Conservation (phyloP, 148 eudicot species). For the Cornus florida region DNA sequence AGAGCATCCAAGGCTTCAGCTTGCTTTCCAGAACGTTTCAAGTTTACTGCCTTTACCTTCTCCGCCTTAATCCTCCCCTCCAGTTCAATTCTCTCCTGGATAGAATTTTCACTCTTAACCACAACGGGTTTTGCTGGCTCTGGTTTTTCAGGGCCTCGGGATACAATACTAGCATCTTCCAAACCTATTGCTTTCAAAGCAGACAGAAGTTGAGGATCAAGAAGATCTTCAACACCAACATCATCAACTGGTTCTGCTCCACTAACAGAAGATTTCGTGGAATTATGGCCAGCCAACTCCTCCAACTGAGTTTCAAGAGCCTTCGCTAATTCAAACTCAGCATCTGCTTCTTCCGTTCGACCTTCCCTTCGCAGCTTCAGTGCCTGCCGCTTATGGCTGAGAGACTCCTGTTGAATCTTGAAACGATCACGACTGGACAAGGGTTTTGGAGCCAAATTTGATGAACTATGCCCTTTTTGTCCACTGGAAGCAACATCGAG, state of each 20-base stretch:
- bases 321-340: constrained; percentile 79
- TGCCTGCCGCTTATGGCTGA: constrained; percentile 75
- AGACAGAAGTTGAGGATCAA: constrained; percentile 87
- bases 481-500: no score
- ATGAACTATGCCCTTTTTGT: no score
- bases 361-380: constrained; percentile 90
- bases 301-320: constrained; percentile 78
- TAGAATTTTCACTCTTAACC: constrained; percentile 29
- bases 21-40: constrained; percentile 88
- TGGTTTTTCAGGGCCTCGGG: constrained; percentile 25
- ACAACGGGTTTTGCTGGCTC: constrained; percentile 35
- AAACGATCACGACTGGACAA: constrained; percentile 67
- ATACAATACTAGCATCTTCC: constrained; percentile 31
- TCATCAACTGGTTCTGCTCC: constrained; percentile 41
- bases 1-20: constrained; percentile 86
- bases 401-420: constrained; percentile 82
- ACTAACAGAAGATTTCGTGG: constrained; percentile 24
- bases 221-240: constrained; percentile 71
- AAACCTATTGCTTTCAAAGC: constrained; percentile 78
- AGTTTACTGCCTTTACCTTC: constrained; percentile 64
- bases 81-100: constrained; percentile 49
- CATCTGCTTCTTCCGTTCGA: constrained; percentile 76
- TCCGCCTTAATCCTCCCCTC: constrained; percentile 81
- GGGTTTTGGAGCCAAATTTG: no score
- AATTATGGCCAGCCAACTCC: constrained; percentile 48